Conservation (phyloP, 208 protist species). For the Leptomonas pyrrhocoris region DNA sequence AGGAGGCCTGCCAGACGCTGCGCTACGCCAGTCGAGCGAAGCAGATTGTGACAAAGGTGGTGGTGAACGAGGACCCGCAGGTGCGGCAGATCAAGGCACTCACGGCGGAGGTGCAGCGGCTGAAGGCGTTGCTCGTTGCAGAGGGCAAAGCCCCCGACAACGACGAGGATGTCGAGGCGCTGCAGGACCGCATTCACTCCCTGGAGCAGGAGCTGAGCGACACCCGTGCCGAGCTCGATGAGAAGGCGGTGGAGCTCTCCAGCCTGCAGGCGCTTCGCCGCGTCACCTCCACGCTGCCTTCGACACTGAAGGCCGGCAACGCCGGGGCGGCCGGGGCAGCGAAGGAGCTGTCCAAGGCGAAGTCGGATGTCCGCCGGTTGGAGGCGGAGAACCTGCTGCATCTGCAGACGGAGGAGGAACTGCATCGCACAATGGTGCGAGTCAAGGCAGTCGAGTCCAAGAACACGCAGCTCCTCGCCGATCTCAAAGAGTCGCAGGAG, state of each 20-base stretch:
- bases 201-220: slow-evolving; percentile 52
- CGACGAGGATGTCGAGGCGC: slow-evolving; percentile 55
- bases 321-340: slow-evolving; percentile 21
- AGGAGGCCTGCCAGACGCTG: slow-evolving; percentile 94
- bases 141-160: slow-evolving; percentile 41
- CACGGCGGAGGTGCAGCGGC: slow-evolving; percentile 68
- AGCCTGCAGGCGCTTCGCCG: slow-evolving; percentile 31
- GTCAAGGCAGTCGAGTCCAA: slow-evolving; percentile 22
- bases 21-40: slow-evolving; percentile 91
- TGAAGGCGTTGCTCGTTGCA: slow-evolving; percentile 52
- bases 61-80: slow-evolving; percentile 94
- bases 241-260: slow-evolving; percentile 38
- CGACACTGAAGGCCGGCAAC: slow-evolving; percentile 33
- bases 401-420: slow-evolving; percentile 35
- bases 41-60: slow-evolving; percentile 91
- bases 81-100: slow-evolving; percentile 72
- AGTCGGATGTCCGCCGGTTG: slow-evolving; percentile 34
- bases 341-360: slow-evolving; percentile 44
- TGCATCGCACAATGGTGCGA: slow-evolving; percentile 28
- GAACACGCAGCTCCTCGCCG: slow-evolving; percentile 18
- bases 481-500: slow-evolving; percentile 23
- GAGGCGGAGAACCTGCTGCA: slow-evolving; percentile 42
- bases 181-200: slow-evolving; percentile 44
- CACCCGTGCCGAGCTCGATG: slow-evolving; percentile 41
- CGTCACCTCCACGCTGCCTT: not conserved